Evolutionary conservation across 2,329 filamentous ascomycete species (phyloP).

Genomic region (Fusarium piperis): DNA sequence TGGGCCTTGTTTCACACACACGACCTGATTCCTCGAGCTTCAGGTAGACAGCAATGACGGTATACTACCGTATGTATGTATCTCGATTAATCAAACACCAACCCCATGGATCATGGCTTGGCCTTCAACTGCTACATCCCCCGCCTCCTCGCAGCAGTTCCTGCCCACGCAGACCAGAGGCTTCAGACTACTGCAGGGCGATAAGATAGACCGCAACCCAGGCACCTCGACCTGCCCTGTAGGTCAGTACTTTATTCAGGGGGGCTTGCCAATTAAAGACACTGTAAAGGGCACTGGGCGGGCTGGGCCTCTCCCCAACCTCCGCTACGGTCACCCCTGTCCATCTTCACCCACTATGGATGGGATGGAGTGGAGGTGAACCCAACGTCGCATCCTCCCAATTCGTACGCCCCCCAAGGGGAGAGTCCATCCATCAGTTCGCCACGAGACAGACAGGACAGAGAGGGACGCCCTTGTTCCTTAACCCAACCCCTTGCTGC

Average conservation of each 20-base stretch:
- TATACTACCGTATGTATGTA: not conserved
- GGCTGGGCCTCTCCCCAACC: conserved; percentile 25
- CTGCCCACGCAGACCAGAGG: conserved; percentile 2
- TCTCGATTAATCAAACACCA: not conserved
- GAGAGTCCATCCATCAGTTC: conserved; percentile 29
- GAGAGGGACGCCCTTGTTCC: conserved; percentile 31
- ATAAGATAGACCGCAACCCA: conserved; percentile 1
- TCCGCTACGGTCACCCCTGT: conserved; percentile 31
- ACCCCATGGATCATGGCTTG: not conserved
- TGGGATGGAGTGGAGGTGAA: not conserved
- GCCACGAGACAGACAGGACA: conserved; percentile 25
- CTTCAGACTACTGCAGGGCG: conserved; percentile 22
- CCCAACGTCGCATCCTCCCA: conserved; percentile 28
- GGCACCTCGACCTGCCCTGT: conserved; percentile 20
- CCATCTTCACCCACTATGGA: conserved; percentile 2
- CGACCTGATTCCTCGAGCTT: conserved; percentile 5
- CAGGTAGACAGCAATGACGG: not conserved
- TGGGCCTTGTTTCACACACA: conserved; percentile 36
- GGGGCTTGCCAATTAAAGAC: conserved; percentile 14
- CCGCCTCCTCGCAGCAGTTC: conserved; percentile 3
- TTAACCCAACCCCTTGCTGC: conserved; percentile 35
- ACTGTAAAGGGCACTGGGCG: conserved; percentile 10
- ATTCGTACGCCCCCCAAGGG: conserved; percentile 30
- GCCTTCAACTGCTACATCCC: not conserved
- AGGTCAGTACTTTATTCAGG: conserved; percentile 21